phyloP scores from a whole-genome alignment of 371 early-diverging fungal genomes.

The Mucor saturninus region DNA sequence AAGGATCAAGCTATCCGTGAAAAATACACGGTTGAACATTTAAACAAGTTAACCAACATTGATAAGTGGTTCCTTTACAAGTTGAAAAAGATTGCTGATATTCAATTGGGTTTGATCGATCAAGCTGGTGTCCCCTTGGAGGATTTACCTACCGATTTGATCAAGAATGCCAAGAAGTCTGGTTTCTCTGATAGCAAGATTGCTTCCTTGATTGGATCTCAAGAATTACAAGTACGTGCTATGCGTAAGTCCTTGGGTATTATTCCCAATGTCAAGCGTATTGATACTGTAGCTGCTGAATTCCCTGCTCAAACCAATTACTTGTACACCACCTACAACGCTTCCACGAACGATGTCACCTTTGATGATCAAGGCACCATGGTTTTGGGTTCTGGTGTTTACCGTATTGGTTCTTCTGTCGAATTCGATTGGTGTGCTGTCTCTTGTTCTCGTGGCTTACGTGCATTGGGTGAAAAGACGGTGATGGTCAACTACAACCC shows the following conservation, averaged over 20 bases:
- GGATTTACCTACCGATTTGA: slow-evolving; percentile 54
- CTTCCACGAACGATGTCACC: slow-evolving; percentile 76
- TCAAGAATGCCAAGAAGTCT: slow-evolving; percentile 78
- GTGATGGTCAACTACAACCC: slow-evolving; percentile 98
- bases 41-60: slow-evolving; percentile 89
- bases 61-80: slow-evolving; percentile 96
- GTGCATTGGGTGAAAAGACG: slow-evolving; percentile 79
- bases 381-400: slow-evolving; percentile 96
- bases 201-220: slow-evolving; percentile 61
- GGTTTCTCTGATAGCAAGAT: slow-evolving; percentile 92
- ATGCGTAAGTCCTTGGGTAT: slow-evolving; percentile 70
- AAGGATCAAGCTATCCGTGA: slow-evolving; percentile 54
- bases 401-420: slow-evolving; percentile 92
- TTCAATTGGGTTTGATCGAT: slow-evolving; percentile 57
- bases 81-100: slow-evolving; percentile 82
- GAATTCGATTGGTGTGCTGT: slow-evolving; percentile 97
- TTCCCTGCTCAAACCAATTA: slow-evolving; percentile 94
- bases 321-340: slow-evolving; percentile 94
- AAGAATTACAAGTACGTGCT: slow-evolving; percentile 70
- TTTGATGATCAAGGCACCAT: slow-evolving; percentile 89
- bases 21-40: slow-evolving; percentile 80
- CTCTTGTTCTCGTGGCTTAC: slow-evolving; percentile 79
- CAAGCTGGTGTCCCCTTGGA: slow-evolving; percentile 39
- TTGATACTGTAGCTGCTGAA: slow-evolving; percentile 93
- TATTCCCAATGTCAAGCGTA: slow-evolving; percentile 88